phyloP scores from a whole-genome alignment of 768 basidiomycete species.

The Pleurotus sapidus region DNA sequence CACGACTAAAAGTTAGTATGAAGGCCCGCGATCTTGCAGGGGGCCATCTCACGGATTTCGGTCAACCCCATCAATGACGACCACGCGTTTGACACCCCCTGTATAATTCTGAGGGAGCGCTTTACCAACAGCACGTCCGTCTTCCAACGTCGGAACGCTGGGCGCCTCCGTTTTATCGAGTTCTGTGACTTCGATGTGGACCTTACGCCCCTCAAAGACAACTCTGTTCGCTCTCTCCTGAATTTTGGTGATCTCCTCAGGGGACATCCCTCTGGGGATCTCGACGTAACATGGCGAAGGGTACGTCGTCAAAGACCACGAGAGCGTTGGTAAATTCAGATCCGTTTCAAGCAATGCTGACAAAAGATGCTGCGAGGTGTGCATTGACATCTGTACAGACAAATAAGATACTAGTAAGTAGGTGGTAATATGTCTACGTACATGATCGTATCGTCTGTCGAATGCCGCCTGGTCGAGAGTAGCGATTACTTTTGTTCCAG shows the following conservation, averaged over 20 bases:
- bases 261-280: constrained; percentile 63
- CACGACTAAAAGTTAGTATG: constrained; percentile 2
- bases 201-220: constrained; percentile 65
- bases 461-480: constrained; percentile 59
- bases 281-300: constrained; percentile 78
- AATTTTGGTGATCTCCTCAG: constrained; percentile 57
- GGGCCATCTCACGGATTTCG: constrained; percentile 60
- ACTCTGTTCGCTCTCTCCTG: constrained; percentile 64
- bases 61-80: constrained; percentile 82
- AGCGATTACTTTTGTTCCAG: constrained; percentile 50
- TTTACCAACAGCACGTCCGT: constrained; percentile 52
- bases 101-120: constrained; percentile 72
- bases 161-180: constrained; percentile 39
- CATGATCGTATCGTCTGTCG: constrained; percentile 71
- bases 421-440: constrained; percentile 26
- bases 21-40: neutral
- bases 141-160: constrained; percentile 33
- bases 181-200: constrained; percentile 76
- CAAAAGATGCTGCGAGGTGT: constrained; percentile 81
- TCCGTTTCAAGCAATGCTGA: constrained; percentile 73
- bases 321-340: constrained; percentile 66
- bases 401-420: neutral
- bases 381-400: constrained; percentile 66
- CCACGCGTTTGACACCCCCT: constrained; percentile 73
- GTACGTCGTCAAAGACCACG: constrained; percentile 74